A percentile compares a stretch with the other conserved stretches of the same genome.
phyloP scores from a whole-genome alignment of 2,329 filamentous ascomycete genomes.

The Colletotrichum horii region DNA sequence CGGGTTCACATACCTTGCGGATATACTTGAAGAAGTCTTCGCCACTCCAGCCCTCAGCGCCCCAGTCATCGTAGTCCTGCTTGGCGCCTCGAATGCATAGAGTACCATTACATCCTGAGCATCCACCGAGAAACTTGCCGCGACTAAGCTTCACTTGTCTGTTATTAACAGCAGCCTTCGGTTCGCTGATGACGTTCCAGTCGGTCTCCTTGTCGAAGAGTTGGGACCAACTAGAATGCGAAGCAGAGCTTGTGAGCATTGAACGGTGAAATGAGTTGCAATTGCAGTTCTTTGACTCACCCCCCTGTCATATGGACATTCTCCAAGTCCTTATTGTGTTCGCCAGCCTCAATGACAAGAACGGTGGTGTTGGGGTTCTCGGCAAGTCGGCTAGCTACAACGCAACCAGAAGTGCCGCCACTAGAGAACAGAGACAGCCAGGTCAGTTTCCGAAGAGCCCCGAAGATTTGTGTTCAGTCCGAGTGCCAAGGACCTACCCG shows the following conservation, averaged over 20 bases:
- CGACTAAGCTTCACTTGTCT: slow-evolving; percentile 52
- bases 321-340: slow-evolving; percentile 47
- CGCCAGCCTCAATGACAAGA: slow-evolving; percentile 41
- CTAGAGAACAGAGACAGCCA: not conserved
- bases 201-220: slow-evolving; percentile 48
- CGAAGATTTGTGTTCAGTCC: not conserved
- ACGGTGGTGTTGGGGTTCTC: slow-evolving; percentile 34
- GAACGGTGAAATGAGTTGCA: too few relatives aligned
- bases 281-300: slow-evolving; percentile 44
- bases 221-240: slow-evolving; percentile 1
- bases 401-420: slow-evolving; percentile 42
- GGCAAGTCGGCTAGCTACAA: slow-evolving; percentile 41
- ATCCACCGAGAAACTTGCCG: slow-evolving; percentile 55
- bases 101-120: slow-evolving; percentile 54
- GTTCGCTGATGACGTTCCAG: slow-evolving; percentile 54
- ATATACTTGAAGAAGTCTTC: slow-evolving; percentile 63
- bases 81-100: slow-evolving; percentile 53
- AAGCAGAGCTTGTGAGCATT: not conserved
- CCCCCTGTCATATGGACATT: slow-evolving; percentile 57
- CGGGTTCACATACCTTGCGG: slow-evolving; percentile 46
- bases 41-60: slow-evolving; percentile 58
- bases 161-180: slow-evolving; percentile 40
- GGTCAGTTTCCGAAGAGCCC: not conserved
- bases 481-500: not conserved
- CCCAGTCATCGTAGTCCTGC: slow-evolving; percentile 61